Evolutionary conservation across 2,329 filamentous ascomycete species (phyloP).

Genomic region (Fusarium sp.): DNA sequence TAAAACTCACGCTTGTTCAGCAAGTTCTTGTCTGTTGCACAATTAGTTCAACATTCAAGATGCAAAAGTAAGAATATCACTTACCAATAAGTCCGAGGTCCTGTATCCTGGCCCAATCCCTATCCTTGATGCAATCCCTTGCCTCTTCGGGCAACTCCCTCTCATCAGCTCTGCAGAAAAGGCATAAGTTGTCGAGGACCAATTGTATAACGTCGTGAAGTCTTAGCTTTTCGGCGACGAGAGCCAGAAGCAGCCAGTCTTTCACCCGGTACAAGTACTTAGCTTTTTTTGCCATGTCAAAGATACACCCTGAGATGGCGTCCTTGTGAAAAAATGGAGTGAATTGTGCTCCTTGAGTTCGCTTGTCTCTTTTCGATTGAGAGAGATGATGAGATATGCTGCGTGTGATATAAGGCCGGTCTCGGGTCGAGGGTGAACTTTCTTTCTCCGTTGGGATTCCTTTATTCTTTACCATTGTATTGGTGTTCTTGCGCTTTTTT

Average conservation of each 20-base stretch:
- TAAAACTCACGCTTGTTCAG: neutral
- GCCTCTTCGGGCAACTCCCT: neutral
- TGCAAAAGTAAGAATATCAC: neutral
- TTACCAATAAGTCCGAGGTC: conserved; percentile 5
- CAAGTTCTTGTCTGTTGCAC: conserved; percentile 4
- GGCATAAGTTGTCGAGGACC: neutral
- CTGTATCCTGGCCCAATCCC: conserved; percentile 1
- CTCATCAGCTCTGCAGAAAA: neutral
- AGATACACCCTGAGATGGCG: neutral
- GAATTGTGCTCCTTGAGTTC: neutral
- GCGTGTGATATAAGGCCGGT: neutral
- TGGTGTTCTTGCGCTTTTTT: neutral
- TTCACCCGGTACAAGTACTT: conserved; percentile 2
- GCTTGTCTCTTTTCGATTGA: neutral
- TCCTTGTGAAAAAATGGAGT: neutral
- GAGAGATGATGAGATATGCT: neutral
- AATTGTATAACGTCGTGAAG: neutral
- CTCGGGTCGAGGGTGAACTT: neutral
- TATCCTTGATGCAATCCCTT: neutral
- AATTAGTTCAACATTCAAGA: neutral
- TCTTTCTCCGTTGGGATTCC: neutral
- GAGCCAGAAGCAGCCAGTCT: conserved; percentile 28
- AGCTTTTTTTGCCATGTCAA: neutral
- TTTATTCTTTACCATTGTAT: neutral
- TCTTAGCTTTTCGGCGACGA: conserved; percentile 17